Percentiles rank a stretch among this genome's conserved stretches.
These are phyloP conservation scores for Diaporthe humulicola DNA, from an alignment of 2,329 filamentous ascomycete species.

Conservation along the genomic window DNA sequence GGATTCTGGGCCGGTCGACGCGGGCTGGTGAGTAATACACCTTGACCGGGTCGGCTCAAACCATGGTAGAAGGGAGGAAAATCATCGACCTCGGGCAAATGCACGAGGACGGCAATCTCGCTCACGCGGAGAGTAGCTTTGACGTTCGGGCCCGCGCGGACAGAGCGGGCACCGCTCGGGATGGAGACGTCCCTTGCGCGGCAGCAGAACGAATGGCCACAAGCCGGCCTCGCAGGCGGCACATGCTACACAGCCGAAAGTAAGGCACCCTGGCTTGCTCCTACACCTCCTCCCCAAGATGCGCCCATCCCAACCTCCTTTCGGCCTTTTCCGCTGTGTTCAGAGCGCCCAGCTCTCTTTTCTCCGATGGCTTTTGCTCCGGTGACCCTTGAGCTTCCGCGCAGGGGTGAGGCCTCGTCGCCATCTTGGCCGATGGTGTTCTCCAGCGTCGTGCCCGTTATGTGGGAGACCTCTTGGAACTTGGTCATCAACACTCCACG, in stretches of 20 bases:
- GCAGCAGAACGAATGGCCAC: not conserved
- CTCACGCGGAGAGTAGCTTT: slow-evolving; percentile 16
- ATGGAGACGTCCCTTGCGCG: not conserved
- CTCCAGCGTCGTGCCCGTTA: slow-evolving; percentile 45
- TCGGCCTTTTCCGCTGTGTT: slow-evolving; percentile 43
- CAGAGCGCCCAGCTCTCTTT: slow-evolving; percentile 43
- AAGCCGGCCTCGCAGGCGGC: not conserved
- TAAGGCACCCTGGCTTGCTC: slow-evolving; percentile 46
- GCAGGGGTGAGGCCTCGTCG: slow-evolving; percentile 45
- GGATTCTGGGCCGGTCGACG: not conserved
- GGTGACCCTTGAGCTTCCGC: slow-evolving; percentile 44
- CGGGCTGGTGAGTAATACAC: not conserved
- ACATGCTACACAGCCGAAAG: slow-evolving; percentile 28
- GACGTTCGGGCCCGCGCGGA: slow-evolving; percentile 25
- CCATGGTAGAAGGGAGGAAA: slow-evolving; percentile 2
- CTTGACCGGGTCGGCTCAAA: not conserved
- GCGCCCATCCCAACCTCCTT: slow-evolving; percentile 40
- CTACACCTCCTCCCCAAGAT: slow-evolving; percentile 39
- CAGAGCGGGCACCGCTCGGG: slow-evolving; percentile 9
- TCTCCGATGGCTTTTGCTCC: slow-evolving; percentile 41
- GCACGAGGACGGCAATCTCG: not conserved
- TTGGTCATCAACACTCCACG: not conserved
- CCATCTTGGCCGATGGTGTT: slow-evolving; percentile 9
- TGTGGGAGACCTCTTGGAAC: not conserved
- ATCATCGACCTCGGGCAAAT: not conserved